A percentile compares a stretch with the other conserved stretches of the same genome.
Conservation (phyloP, 305 asterid species). For the Stenogyne calaminthoides region DNA sequence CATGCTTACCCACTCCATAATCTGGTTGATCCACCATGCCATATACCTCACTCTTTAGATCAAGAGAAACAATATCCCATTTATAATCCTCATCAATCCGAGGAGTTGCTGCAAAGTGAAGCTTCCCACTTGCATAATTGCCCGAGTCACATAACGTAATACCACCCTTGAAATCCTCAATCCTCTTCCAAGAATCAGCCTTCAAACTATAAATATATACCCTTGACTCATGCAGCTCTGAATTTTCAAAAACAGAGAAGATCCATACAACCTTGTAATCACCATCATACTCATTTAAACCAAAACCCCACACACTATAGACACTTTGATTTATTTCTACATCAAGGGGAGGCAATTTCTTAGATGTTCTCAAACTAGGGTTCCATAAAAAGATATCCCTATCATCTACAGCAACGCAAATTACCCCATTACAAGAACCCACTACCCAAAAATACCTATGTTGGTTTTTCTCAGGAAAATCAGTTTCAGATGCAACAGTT, state of each 20-base stretch:
- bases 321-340: neutral
- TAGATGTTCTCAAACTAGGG: constrained; percentile 41
- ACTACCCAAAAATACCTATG: constrained; percentile 39
- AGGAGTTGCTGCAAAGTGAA: constrained; percentile 32
- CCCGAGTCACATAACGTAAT: constrained; percentile 34
- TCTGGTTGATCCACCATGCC: constrained; percentile 46
- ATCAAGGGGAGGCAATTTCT: constrained; percentile 38
- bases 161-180: constrained; percentile 42
- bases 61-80: constrained; percentile 51
- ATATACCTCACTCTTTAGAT: constrained; percentile 44
- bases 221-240: constrained; percentile 19
- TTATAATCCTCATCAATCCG: neutral
- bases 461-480: constrained; percentile 40
- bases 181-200: constrained; percentile 48
- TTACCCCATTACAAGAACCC: constrained; percentile 55
- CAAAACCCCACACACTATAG: constrained; percentile 37
- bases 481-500: constrained; percentile 25
- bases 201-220: constrained; percentile 47
- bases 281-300: constrained; percentile 37
- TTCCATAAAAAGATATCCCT: constrained; percentile 49
- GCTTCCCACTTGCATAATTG: constrained; percentile 40
- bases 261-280: constrained; percentile 61
- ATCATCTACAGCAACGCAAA: constrained; percentile 42
- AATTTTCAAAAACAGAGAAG: constrained; percentile 34
- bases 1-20: constrained; percentile 31